Evolutionary conservation across 306 rosid species (phyloP).

Genomic region (Pyrus betulifolia): DNA sequence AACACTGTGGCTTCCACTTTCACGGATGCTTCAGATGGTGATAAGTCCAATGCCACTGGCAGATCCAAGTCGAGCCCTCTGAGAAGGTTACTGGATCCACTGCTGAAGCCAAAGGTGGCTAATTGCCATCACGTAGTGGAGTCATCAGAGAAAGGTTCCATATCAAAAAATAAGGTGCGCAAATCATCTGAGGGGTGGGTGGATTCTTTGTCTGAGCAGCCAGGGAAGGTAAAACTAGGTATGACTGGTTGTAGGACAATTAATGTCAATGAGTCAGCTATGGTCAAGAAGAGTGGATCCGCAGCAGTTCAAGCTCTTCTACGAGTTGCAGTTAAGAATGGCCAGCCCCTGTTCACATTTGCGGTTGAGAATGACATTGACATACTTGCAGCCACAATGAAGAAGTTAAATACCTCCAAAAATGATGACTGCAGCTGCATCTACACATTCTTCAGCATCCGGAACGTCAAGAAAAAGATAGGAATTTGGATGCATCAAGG

Average conservation of each 20-base stretch:
- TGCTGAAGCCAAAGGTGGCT: slow-evolving; percentile 62
- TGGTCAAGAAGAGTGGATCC: slow-evolving; percentile 39
- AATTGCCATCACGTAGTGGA: slow-evolving; percentile 34
- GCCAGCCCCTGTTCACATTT: slow-evolving; percentile 79
- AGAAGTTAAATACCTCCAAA: slow-evolving; percentile 42
- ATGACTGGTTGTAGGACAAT: slow-evolving; percentile 43
- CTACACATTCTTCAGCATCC: slow-evolving; percentile 70
- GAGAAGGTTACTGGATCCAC: slow-evolving; percentile 79
- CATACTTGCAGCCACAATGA: slow-evolving; percentile 81
- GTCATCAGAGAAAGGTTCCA: slow-evolving; percentile 34
- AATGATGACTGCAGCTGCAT: slow-evolving; percentile 38
- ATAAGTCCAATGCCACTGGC: slow-evolving; percentile 36
- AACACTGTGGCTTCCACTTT: slow-evolving; percentile 29
- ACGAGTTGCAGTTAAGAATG: slow-evolving; percentile 70
- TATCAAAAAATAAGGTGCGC: slow-evolving; percentile 33
- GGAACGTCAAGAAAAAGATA: slow-evolving; percentile 66
- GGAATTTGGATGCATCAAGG: slow-evolving; percentile 75
- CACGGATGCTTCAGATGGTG: slow-evolving; percentile 40
- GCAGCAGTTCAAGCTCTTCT: slow-evolving; percentile 64
- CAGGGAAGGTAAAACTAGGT: slow-evolving; percentile 43
- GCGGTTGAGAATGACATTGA: slow-evolving; percentile 65
- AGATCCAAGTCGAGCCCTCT: slow-evolving; percentile 81
- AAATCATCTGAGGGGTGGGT: slow-evolving; percentile 23
- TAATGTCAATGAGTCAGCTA: slow-evolving; percentile 33
- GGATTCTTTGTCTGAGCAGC: slow-evolving; percentile 25